Evolutionary conservation across 2,329 filamentous ascomycete genomes (phyloP).

Genomic region (Pseudogymnoascus sp.): DNA sequence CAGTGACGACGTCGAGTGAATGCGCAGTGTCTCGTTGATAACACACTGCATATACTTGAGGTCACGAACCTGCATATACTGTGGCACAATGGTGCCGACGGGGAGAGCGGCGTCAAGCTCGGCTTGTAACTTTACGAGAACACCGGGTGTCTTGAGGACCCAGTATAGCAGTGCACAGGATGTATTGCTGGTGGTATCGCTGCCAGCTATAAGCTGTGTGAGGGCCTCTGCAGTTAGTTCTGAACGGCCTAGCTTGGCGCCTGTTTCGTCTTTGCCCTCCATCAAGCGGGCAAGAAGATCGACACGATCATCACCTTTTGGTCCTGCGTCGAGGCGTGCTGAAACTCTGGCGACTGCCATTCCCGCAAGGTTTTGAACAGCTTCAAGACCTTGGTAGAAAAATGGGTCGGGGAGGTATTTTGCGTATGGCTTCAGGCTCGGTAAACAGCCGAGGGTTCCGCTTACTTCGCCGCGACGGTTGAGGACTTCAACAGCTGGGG

Average conservation of each 20-base stretch:
- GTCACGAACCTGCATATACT: conserved; percentile 64
- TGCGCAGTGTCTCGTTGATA: conserved; percentile 76
- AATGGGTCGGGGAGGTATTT: conserved; percentile 75
- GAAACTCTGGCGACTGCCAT: conserved; percentile 81
- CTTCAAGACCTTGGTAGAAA: conserved; percentile 65
- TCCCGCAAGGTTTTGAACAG: conserved; percentile 73
- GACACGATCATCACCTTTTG: conserved; percentile 58
- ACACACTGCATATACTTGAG: conserved; percentile 68
- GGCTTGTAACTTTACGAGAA: conserved; percentile 63
- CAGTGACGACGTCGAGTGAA: conserved; percentile 79
- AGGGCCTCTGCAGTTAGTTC: conserved; percentile 84
- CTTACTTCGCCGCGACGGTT: conserved; percentile 85
- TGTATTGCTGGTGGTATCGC: conserved; percentile 71
- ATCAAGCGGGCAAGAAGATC: conserved; percentile 78
- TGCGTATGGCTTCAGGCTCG: conserved; percentile 69
- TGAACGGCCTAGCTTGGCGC: conserved; percentile 64
- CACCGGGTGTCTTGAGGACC: conserved; percentile 59
- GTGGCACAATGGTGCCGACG: conserved; percentile 53
- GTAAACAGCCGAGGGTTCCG: conserved; percentile 67
- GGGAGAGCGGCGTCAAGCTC: conserved; percentile 69
- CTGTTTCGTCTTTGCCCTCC: conserved; percentile 76
- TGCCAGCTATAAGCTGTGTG: conserved; percentile 78
- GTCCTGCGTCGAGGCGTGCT: conserved; percentile 60
- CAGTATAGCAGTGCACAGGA: conserved; percentile 79
- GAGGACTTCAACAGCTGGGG: conserved; percentile 76